These are phyloP conservation scores for Ophiocordyceps sinensis DNA, from an alignment of 2,329 filamentous ascomycete species.

Conservation along the genomic window DNA sequence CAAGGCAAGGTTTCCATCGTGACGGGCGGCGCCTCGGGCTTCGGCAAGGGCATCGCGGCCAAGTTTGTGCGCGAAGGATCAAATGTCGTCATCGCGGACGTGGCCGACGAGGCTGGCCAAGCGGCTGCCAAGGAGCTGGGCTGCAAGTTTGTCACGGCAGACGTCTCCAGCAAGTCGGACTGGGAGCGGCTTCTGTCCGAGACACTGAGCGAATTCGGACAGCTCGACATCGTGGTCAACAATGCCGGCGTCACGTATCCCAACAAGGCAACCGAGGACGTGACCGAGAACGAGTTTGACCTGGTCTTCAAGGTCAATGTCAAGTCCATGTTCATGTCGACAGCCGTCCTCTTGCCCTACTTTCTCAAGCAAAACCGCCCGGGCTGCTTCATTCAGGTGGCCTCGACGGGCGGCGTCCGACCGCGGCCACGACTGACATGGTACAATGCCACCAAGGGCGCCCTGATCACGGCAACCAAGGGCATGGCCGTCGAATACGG, in stretches of 20 bases:
- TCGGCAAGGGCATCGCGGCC: conserved; percentile 45
- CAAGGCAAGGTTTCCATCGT: conserved; percentile 27
- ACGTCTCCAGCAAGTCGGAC: conserved; percentile 37
- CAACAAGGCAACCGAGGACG: conserved; percentile 48
- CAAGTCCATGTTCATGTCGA: conserved; percentile 48
- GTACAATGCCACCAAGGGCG: conserved; percentile 58
- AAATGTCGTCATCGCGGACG: conserved; percentile 46
- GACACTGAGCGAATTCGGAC: conserved; percentile 30
- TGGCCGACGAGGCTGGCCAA: conserved; percentile 37
- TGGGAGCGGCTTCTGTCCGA: conserved; percentile 36
- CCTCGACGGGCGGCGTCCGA: conserved; percentile 44
- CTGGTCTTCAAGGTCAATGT: conserved; percentile 55
- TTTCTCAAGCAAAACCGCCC: conserved; percentile 41
- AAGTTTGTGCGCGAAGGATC: conserved; percentile 46
- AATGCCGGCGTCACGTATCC: conserved; percentile 44
- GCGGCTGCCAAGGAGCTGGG: conserved; percentile 29
- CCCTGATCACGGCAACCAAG: conserved; percentile 44
- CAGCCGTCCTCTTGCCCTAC: conserved; percentile 44
- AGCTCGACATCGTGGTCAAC: conserved; percentile 42
- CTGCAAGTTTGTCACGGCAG: conserved; percentile 25
- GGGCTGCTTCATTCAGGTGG: conserved; percentile 50
- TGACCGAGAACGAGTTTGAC: conserved; percentile 53
- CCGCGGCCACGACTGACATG: conserved; percentile 50
- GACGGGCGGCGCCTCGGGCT: conserved; percentile 45
- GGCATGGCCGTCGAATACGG: conserved; percentile 58